These are phyloP conservation scores for Zygotorulaspora danielsina DNA, from an alignment of 805 yeast genomes.

Conservation along the genomic window DNA sequence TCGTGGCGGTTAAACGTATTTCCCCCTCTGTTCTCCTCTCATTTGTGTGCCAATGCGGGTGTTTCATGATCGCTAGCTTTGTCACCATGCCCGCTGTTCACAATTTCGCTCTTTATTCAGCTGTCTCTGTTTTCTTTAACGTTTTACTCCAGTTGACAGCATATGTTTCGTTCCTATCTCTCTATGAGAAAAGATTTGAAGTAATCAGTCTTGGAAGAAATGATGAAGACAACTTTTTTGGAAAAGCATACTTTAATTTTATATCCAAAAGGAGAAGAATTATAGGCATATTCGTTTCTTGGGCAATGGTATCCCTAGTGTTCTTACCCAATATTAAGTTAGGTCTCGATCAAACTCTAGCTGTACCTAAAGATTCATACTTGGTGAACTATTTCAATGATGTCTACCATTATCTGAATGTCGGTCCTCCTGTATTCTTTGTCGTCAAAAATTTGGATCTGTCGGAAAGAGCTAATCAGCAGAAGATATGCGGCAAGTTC, in stretches of 20 bases:
- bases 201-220: constrained; percentile 5
- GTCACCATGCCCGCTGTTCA: constrained; percentile 96
- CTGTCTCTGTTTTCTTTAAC: constrained; percentile 77
- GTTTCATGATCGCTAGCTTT: constrained; percentile 70
- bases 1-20: constrained; percentile 62
- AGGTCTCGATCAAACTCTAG: constrained; percentile 87
- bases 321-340: constrained; percentile 63
- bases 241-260: constrained; percentile 37
- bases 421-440: constrained; percentile 90
- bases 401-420: constrained; percentile 64
- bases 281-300: constrained; percentile 49
- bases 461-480: constrained; percentile 59
- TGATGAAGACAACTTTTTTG: constrained; percentile 10
- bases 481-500: constrained; percentile 79
- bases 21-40: constrained; percentile 87
- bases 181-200: constrained; percentile 23
- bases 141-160: constrained; percentile 75
- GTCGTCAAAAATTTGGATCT: constrained; percentile 68
- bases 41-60: constrained; percentile 69
- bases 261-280: constrained; percentile 50
- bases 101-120: constrained; percentile 87
- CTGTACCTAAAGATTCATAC: constrained; percentile 80
- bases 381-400: constrained; percentile 77
- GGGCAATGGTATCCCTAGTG: constrained; percentile 67
- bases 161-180: constrained; percentile 64